These are phyloP conservation scores for Sclerotinia trifoliorum DNA, from an alignment of 2,329 filamentous ascomycete genomes.

Conservation along the genomic window DNA sequence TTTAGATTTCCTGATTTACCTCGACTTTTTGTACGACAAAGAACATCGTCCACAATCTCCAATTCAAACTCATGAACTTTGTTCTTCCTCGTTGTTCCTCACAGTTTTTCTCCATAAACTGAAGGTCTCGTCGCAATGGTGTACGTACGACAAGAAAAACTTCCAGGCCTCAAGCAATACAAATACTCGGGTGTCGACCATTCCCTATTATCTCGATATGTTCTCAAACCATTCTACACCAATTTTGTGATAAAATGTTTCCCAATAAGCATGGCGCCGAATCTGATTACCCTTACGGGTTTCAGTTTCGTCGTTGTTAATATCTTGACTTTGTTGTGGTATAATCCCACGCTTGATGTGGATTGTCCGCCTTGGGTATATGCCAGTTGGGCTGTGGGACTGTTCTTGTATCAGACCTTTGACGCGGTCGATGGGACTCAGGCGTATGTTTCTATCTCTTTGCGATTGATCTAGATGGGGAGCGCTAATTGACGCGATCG, in stretches of 20 bases:
- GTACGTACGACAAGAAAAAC: slow-evolving; percentile 89
- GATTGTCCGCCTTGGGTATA: slow-evolving; percentile 97
- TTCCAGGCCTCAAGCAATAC: slow-evolving; percentile 87
- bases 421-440: slow-evolving; percentile 95
- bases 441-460: slow-evolving; percentile 59
- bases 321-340: slow-evolving; percentile 90
- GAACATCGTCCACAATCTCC: background rate
- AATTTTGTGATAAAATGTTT: slow-evolving; percentile 92
- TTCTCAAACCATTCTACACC: slow-evolving; percentile 97
- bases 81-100: background rate
- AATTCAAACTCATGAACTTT: slow-evolving; percentile 7
- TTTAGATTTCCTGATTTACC: slow-evolving; percentile 19
- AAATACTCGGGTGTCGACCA: slow-evolving; percentile 93
- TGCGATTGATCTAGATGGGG: background rate
- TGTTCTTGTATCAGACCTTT: slow-evolving; percentile 98
- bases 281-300: slow-evolving; percentile 83
- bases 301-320: slow-evolving; percentile 89
- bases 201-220: slow-evolving; percentile 84
- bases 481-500: background rate
- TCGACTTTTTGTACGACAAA: slow-evolving; percentile 5
- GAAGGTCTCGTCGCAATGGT: slow-evolving; percentile 61
- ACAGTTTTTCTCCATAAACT: background rate
- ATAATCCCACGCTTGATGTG: slow-evolving; percentile 88
- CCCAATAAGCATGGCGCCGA: slow-evolving; percentile 90
- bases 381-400: slow-evolving; percentile 80